Evolutionary conservation across 2,329 filamentous ascomycete species (phyloP), one percentile per base, ranked within the genome.

Genomic region (Hypoxylon sp.): DNA sequence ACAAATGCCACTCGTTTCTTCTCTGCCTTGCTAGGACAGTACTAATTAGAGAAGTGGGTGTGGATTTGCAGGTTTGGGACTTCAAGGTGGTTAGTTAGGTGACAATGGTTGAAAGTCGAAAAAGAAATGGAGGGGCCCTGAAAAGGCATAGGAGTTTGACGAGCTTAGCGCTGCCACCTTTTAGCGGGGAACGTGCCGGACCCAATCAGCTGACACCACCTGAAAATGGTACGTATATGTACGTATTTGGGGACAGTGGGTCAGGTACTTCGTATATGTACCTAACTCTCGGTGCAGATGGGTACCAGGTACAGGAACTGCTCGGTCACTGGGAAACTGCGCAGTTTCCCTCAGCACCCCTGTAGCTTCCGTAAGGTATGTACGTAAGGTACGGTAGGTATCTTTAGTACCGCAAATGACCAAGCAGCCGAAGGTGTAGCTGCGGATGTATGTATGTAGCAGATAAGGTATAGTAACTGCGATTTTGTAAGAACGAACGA

Each of bases 201-300:
- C 26, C 73, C 71, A 73, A 75, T 75, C 72, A 75, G 68, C 68
- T 71, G 71, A 73, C 67, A 68, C 65, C 68, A 72, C 68, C 65
- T 69, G 61, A 65, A 58, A 64, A 57, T 48, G 58, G 58, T 53
- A 33, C 55, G 44, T 48, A 50, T 54, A 24, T 19, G 14, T 46
- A 17, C 13, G 17, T 33, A 57, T 13, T 26, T 33, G 47, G 50
- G 31, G 48, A 26, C 17, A 46, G 19, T 11, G 19, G 26, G 17
- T 14, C 24, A 48, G 11, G 31, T 58, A 48, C 44, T 48, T 48
- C 19, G 6, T 26, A 6, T 26, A 26, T 6, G 26, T 26, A 26
- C 26, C 6, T 26, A 4, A 6, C 26, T 26, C 26, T 26, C 26
- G 26, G 26, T 31, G 29, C 29, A 31, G 29, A 31, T 31, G 29